Evolutionary conservation across 176 grass and related monocot species (phyloP), one percentile per base, ranked within the genome.

Genomic region (Otatea glauca): DNA sequence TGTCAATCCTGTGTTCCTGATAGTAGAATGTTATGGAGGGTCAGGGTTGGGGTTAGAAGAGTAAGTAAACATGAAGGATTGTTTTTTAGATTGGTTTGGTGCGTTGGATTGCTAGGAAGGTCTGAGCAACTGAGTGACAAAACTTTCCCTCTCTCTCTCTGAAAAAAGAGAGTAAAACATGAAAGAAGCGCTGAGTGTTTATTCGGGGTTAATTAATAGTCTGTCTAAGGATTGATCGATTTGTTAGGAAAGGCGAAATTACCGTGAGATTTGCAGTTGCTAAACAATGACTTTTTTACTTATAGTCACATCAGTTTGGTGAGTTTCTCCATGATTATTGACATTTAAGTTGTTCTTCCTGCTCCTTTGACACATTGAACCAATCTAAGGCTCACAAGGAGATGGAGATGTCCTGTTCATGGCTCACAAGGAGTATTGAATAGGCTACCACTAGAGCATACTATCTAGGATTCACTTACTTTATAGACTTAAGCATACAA

Each of bases 291-390:
- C 9, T 35, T 15, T 6, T 65, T 20, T 5, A 60, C 15, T 29
- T 51, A 70, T 50, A 58, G 7, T 77, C 32, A 82, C 10, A 9
- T 71, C 32, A 41, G 14, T 78, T 83, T 54, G 35, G 53, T 32
- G 64, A 24, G n/a, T 42, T 15, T 45, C 32, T 61, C 17, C 23
- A 54, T 83, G 42, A 5, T 48, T 69, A 16, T 39, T 83, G 68
- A 24, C 65, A 62, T 43, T 65, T 80, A 15, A 53, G 44, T 42
- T 53, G 13, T 72, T 88, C 79, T 72, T 88, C 79, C 43, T 42
- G 74, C n/a, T 65, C 13, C 35, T 71, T 63, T 5, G 17, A 64
- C 23, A 82, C 53, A 38, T 38, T 79, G 32, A 53, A 39, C 12
- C 44, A 68, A 53, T 65, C 55, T 49, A 25, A 48, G 55, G 49